Evolutionary conservation across 192 early-diverging fungal genomes (phyloP).

Genomic region (Mortierella claussenii): DNA sequence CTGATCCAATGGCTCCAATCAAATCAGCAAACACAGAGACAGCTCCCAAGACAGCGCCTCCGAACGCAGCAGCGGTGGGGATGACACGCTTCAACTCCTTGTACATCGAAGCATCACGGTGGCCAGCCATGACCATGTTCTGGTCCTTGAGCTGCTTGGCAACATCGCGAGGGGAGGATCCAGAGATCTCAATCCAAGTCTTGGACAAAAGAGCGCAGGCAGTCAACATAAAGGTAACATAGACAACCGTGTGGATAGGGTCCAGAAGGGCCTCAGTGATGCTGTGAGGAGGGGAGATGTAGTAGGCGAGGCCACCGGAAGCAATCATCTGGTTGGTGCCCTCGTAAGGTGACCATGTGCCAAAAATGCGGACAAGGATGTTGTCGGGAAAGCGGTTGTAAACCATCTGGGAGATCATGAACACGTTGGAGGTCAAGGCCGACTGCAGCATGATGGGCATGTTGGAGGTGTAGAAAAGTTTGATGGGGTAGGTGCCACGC

Average conservation of each 20-base stretch:
- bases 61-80: conserved; percentile 95
- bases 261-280: conserved; percentile 83
- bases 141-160: conserved; percentile 97
- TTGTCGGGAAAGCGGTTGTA: conserved; percentile 97
- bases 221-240: conserved; percentile 92
- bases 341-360: conserved; percentile 93
- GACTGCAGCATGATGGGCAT: conserved; percentile 99
- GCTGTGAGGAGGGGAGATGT: conserved; percentile 92
- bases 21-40: conserved; percentile 96
- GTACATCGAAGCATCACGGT: conserved; percentile 95
- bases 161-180: conserved; percentile 96
- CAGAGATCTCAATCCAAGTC: conserved; percentile 98
- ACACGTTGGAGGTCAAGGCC: conserved; percentile 94
- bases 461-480: conserved; percentile 99
- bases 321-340: conserved; percentile 94
- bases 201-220: conserved; percentile 96
- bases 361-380: conserved; percentile 89
- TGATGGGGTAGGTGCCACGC: conserved; percentile 98
- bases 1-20: conserved; percentile 97
- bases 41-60: conserved; percentile 96
- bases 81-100: conserved; percentile 99
- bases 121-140: conserved; percentile 90
- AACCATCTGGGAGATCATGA: conserved; percentile 97
- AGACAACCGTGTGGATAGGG: conserved; percentile 94
- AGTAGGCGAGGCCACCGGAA: conserved; percentile 93